Base-by-base conservation (phyloP, 148 eudicot genomes). In the Chenopodium berlandieri region DNA sequence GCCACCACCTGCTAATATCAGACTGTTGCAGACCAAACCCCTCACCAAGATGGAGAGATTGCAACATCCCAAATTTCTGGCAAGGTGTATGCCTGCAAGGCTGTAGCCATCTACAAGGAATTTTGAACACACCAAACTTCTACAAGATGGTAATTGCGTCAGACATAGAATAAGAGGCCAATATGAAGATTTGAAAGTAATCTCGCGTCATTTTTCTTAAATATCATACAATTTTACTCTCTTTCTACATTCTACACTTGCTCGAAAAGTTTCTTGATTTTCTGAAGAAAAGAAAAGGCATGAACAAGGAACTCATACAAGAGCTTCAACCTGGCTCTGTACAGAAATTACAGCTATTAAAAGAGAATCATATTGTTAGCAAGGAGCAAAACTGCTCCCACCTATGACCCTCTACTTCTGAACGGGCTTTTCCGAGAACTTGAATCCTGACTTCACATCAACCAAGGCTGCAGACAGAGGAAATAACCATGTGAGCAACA, bases 281-380 rank as follows among this genome's bases (percentile, higher is more conserved):
- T 78, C 85, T 37, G 81, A 10, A 7, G 3, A 46, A 81, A 83
- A 78, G 27, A 72, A 63, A 71, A 66, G 56, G 78, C 73, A 79
- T 77, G 22, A 71, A 84, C 60, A 80, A 71, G 65, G 25, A 56
- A 84, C 83, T 80, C 81, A 77, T 78, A 78, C 85, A 85, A 85
- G 87, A 85, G 87, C 84, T 85, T 79, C 83, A 82, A 79, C 82
- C 80, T 82, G 73, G 85, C 85, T 79, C 87, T 85, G 80, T 85
- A 85, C 87, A 85, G 75, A 82, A 85, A 82, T 82, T 82, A 85
- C 88, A 82, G 48, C 71, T 79, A 60, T 31, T 66, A 56, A 63
- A 63, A 48, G 58, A 69, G 66, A 44, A 60, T 67, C 69, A 56
- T 58, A 70, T 27, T 73, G 84, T 81, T 60, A 81, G 83, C 86